Percentiles rank a stretch among this genome's conserved stretches.
phyloP scores from a whole-genome alignment of 305 asterid species.

The Euphrasia arctica region DNA sequence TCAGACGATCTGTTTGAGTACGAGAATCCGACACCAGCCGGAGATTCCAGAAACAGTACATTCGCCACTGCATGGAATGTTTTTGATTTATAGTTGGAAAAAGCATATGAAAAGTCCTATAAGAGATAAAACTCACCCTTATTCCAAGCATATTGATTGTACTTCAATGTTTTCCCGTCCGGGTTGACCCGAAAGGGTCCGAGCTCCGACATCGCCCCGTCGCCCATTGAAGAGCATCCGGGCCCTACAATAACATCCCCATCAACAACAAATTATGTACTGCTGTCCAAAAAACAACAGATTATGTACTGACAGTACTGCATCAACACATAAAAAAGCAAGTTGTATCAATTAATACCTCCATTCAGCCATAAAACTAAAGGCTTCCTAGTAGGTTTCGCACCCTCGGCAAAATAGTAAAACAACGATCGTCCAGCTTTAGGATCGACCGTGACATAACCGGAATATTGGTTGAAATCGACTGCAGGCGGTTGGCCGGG shows the following conservation, averaged over 20 bases:
- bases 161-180: not conserved
- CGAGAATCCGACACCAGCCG: not conserved
- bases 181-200: not conserved
- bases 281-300: too few relatives aligned
- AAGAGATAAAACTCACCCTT: not conserved
- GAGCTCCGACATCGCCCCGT: not conserved
- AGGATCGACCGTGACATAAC: slow-evolving; percentile 53
- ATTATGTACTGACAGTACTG: too few relatives aligned
- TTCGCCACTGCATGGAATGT: not conserved
- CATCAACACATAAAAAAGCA: too few relatives aligned
- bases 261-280: too few relatives aligned
- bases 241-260: not conserved
- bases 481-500: slow-evolving; percentile 46
- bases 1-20: not conserved
- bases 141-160: not conserved
- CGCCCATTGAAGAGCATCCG: not conserved
- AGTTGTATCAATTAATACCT: slow-evolving; percentile 22
- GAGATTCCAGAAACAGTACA: not conserved
- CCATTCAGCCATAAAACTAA: slow-evolving; percentile 56
- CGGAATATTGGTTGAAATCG: slow-evolving; percentile 40
- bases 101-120: too few relatives aligned
- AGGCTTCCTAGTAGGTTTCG: slow-evolving; percentile 39
- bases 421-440: slow-evolving; percentile 44
- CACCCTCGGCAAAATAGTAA: slow-evolving; percentile 43
- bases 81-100: too few relatives aligned